Evolutionary conservation across 176 grass and related monocot species (phyloP).

Genomic region (Avena insularis): DNA sequence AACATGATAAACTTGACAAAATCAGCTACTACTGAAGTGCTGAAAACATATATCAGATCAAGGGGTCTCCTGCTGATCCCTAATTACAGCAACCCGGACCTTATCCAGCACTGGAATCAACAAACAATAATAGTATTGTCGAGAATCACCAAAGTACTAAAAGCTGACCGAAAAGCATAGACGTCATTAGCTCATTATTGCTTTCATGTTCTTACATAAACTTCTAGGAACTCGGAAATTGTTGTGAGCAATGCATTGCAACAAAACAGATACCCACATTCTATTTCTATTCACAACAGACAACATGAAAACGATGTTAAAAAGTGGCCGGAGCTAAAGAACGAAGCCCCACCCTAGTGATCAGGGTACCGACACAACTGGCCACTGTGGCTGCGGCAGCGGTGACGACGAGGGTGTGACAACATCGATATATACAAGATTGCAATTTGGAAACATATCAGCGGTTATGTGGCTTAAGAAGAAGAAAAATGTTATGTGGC

Average conservation of each 20-base stretch:
- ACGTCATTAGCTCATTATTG: constrained; percentile 2
- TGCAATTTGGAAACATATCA: too few species aligned
- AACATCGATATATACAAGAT: too few species aligned
- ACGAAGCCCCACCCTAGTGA: too few species aligned
- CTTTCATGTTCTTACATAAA: background rate
- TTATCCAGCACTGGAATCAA: background rate
- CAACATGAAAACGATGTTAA: too few species aligned
- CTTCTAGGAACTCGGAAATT: background rate
- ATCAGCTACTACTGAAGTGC: background rate
- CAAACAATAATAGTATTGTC: background rate
- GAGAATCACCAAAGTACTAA: background rate
- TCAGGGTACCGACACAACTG: too few species aligned
- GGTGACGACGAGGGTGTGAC: too few species aligned
- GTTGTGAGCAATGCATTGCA: background rate
- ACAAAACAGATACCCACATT: background rate
- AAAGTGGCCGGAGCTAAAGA: too few species aligned
- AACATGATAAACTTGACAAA: background rate
- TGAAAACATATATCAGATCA: constrained; percentile 6
- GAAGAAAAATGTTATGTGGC: too few species aligned
- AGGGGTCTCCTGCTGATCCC: background rate
- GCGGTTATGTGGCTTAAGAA: too few species aligned
- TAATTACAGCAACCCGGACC: background rate
- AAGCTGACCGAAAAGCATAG: background rate
- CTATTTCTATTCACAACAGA: background rate
- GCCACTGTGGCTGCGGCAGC: too few species aligned